Base-by-base conservation (phyloP, 148 eudicot species). In the Chenopodium berlandieri region DNA sequence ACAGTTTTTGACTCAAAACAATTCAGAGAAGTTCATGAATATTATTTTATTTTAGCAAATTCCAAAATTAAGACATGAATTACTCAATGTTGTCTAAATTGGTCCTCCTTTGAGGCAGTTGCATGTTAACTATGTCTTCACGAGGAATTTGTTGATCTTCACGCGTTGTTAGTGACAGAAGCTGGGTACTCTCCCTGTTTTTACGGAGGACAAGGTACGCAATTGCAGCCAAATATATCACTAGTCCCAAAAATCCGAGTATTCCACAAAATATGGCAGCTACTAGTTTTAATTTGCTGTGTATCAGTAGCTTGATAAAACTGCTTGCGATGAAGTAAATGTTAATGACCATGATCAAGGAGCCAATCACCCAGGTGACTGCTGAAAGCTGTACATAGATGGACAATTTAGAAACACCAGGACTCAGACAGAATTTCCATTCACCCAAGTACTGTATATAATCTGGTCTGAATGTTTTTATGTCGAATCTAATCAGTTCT, bases 81-180 rank as follows among this genome's bases (percentile, higher is more conserved):
- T 40, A 88, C 54, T 83, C 83, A 12, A 78, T 78, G 79, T 87
- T 89, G 25, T 86, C 89, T 25, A 13, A 64, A 4, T 70, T 82
- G 65, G 82, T 52, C 70, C 90, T 86, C 78, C 89, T 81, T 79
- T 90, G 90, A 72, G 99, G 99, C 47, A 97, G 83, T 75, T 97
- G 99, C 98, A 97, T 92, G 87, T 85, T 89, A 12, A 85, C 90
- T 40, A 94, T 89, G 84, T 97, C 99, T 69, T 92, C 91, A 86
- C 99, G 87, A 27, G 98, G 98, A 74, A 86, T 82, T 70, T 80
- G 84, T 73, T 75, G 90, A 79, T 86, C 84, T 70, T 89, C 91
- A 2, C 86, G 81, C 13, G 78, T 58, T 56, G 95, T 90, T 46
- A 97, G 80, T 16, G 91, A 88, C 19, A 90, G 80, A 75, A 94